Percentiles rank a stretch among this genome's conserved stretches.
These are phyloP conservation scores for Skeletonema tropicum DNA, from an alignment of 108 stramenopile genomes.

Conservation along the genomic window DNA sequence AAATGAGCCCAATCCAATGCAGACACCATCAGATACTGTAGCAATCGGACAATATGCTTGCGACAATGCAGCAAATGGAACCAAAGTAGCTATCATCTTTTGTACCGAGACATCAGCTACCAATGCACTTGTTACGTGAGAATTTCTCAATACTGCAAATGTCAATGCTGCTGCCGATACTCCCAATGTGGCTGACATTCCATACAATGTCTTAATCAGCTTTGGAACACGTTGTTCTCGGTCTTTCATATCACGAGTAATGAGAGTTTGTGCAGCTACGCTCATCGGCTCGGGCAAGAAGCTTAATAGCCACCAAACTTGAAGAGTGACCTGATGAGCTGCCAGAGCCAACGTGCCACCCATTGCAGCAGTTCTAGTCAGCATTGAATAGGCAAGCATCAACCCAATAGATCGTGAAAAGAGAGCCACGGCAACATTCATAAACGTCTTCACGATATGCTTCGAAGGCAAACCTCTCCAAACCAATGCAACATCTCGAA, in stretches of 20 bases:
- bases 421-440: conserved; percentile 34
- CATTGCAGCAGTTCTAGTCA: conserved; percentile 46
- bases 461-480: conserved; percentile 38
- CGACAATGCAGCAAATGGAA: conserved; percentile 35
- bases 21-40: conserved; percentile 27
- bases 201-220: conserved; percentile 32
- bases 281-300: conserved; percentile 40
- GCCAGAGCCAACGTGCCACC: conserved; percentile 45
- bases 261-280: conserved; percentile 39
- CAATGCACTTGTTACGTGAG: conserved; percentile 20
- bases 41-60: conserved; percentile 34
- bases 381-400: conserved; percentile 42
- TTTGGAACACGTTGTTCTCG: conserved; percentile 27
- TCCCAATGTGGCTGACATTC: conserved; percentile 22
- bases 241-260: conserved; percentile 37
- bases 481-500: conserved; percentile 34
- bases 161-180: conserved; percentile 20
- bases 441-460: conserved; percentile 31
- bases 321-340: conserved; percentile 53
- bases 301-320: conserved; percentile 46
- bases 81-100: conserved; percentile 17
- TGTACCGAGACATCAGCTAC: conserved; percentile 41
- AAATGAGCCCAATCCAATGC: conserved; percentile 34
- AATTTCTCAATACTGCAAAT: conserved; percentile 13
- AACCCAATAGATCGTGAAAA: conserved; percentile 28